Percentiles rank a stretch among this genome's conserved stretches.
phyloP scores from a whole-genome alignment of 2,329 filamentous ascomycete genomes.

The Emmonsiellopsis sp. region DNA sequence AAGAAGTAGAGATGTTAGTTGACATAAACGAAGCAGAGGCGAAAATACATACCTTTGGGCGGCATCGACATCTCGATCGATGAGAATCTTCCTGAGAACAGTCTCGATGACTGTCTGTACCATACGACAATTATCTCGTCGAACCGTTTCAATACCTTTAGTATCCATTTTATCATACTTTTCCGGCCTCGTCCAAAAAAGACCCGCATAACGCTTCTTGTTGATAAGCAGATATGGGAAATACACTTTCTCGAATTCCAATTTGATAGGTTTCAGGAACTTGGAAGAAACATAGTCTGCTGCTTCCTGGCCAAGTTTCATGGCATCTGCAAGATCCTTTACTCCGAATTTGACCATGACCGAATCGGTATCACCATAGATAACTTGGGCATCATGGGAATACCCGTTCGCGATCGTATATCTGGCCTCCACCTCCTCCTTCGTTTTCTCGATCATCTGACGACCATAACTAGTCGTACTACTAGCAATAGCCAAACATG shows the following conservation, averaged over 20 bases:
- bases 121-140: slow-evolving; percentile 88
- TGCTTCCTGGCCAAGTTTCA: slow-evolving; percentile 93
- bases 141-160: slow-evolving; percentile 97
- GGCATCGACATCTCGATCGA: slow-evolving; percentile 80
- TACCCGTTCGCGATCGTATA: slow-evolving; percentile 95
- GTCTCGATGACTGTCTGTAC: slow-evolving; percentile 98
- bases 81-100: slow-evolving; percentile 87
- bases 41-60: slow-evolving; percentile 70
- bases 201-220: slow-evolving; percentile 97
- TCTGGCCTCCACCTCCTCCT: slow-evolving; percentile 81
- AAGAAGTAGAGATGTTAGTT: slow-evolving; percentile 27
- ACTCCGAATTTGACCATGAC: slow-evolving; percentile 99
- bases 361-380: slow-evolving; percentile 98
- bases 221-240: slow-evolving; percentile 98
- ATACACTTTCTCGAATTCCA: slow-evolving; percentile 99
- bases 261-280: slow-evolving; percentile 93
- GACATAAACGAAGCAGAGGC: neutral
- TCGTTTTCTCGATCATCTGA: slow-evolving; percentile 98
- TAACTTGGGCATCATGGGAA: slow-evolving; percentile 86
- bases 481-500: slow-evolving; percentile 89
- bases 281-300: slow-evolving; percentile 80
- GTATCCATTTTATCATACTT: slow-evolving; percentile 99
- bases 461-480: slow-evolving; percentile 95
- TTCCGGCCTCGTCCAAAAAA: slow-evolving; percentile 90
- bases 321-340: slow-evolving; percentile 73